phyloP scores from a whole-genome alignment of 2,329 filamentous ascomycete genomes.

The Hypomyces rosellus region DNA sequence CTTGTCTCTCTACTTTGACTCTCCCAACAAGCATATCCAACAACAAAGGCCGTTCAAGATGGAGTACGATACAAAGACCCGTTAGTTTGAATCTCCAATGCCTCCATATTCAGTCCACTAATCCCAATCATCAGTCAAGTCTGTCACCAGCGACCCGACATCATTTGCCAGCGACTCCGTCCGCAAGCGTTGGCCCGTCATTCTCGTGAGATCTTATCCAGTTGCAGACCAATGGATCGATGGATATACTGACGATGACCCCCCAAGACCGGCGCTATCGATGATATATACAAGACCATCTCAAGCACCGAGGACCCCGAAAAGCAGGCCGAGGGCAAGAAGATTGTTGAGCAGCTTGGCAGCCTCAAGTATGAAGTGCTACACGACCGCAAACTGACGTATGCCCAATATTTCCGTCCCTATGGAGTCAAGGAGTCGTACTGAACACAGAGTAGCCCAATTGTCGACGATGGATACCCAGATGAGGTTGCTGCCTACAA shows the following conservation, averaged over 20 bases:
- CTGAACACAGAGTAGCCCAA: constrained; percentile 44
- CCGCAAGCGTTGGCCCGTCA: constrained; percentile 85
- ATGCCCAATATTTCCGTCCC: constrained; percentile 23
- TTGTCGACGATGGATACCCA: constrained; percentile 67
- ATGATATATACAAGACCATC: constrained; percentile 81
- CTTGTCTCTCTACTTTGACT: too few species aligned
- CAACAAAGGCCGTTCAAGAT: neutral
- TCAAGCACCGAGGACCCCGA: constrained; percentile 52
- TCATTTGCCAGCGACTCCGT: constrained; percentile 87
- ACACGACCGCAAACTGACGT: constrained; percentile 77
- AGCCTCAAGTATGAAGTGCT: constrained; percentile 91
- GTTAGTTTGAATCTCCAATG: neutral
- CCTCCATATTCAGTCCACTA: too few species aligned
- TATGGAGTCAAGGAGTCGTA: too few species aligned
- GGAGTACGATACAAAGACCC: neutral
- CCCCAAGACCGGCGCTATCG: constrained; percentile 76
- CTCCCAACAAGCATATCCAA: too few species aligned
- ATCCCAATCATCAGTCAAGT: constrained; percentile 51
- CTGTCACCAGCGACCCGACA: constrained; percentile 70
- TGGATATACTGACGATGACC: neutral
- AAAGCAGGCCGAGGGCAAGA: constrained; percentile 74
- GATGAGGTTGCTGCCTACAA: constrained; percentile 86
- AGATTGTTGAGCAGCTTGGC: constrained; percentile 71
- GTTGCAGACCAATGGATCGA: neutral
- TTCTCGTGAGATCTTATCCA: constrained; percentile 58